Base-by-base conservation (phyloP, 176 grass and related monocot genomes). In the Rhipidocladum racemiflorum region DNA sequence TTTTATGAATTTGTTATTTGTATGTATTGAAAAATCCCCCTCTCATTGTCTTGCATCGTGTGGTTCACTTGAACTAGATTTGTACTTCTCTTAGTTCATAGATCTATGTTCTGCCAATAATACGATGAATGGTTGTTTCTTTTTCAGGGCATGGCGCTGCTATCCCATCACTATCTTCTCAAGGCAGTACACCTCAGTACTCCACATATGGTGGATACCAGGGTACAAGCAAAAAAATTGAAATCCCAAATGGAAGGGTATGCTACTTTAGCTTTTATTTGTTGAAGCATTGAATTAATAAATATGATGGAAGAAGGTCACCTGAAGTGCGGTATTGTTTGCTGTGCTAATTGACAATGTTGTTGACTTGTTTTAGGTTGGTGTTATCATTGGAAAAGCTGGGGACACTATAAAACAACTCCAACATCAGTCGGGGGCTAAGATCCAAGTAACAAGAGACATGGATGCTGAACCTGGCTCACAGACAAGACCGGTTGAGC, bases 401-500 rank as follows among this genome's bases (percentile, higher is more conserved):
- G 92, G 95, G 50, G 95, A 98, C 74, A 98, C 92, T 74, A 95
- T 98, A 44, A 95, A 89, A 68, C 84, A 91, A 76, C 78, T 98
- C 45, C 92, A 98, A 75, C 75, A 89, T 51, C 90, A 98, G 72
- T 98, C 92, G 54, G 95, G 92, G 64, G 95, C 95, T 42, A 98
- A 95, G 79, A 98, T 98, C 63, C 92, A 95, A 90, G 92, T 98
- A 61, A 98, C 95, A 17, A 86, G 92, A 81, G 95, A 95, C 81
- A 75, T 89, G 51, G 95, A 98, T 86, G 90, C 91, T 36, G 88
- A 91, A 84, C 95, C 92, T 38, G 90, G 86, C 78, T 87, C 92
- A 7, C 74, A 53, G 49, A 95, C 81, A 55, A 89, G 95, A 51
- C 43, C 87, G 6, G 95, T 95, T 49, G 95, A 98, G 67, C 89